Evolutionary conservation across 1,284 basidiomycete genomes (phyloP).

Genomic region (Ustilago trichophora): DNA sequence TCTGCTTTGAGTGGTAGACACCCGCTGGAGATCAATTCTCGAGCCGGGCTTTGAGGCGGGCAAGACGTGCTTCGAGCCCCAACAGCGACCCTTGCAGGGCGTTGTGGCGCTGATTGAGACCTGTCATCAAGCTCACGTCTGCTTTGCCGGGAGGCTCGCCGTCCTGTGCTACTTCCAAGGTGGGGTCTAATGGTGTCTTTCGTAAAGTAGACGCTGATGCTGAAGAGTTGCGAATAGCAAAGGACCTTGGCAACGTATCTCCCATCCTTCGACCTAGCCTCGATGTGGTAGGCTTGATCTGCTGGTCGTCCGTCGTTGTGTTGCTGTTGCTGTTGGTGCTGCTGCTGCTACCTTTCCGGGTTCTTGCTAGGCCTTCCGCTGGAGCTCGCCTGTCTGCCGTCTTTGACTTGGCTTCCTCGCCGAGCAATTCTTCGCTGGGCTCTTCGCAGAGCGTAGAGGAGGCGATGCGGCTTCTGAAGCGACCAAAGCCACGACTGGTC

Average conservation of each 20-base stretch:
- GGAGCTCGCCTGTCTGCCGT: too few relatives aligned
- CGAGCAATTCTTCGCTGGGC: slow-evolving; percentile 14
- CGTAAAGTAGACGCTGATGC: neutral
- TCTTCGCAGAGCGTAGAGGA: slow-evolving; percentile 29
- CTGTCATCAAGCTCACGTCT: slow-evolving; percentile 45
- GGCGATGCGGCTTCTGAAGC: slow-evolving; percentile 28
- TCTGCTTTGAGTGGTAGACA: too few relatives aligned
- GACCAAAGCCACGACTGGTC: slow-evolving; percentile 22
- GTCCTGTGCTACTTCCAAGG: slow-evolving; percentile 1
- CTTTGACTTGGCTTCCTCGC: neutral
- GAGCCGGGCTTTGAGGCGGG: slow-evolving; percentile 34
- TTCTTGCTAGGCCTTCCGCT: too few relatives aligned
- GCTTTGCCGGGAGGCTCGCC: slow-evolving; percentile 20
- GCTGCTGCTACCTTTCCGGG: neutral
- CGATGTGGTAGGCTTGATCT: too few relatives aligned
- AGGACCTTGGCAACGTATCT: slow-evolving; percentile 22
- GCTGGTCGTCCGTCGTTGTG: neutral
- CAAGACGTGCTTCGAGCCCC: slow-evolving; percentile 35
- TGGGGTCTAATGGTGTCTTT: neutral
- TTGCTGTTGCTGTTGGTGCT: slow-evolving; percentile 1
- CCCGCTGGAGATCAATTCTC: too few relatives aligned
- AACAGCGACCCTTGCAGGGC: slow-evolving; percentile 41
- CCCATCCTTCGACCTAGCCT: slow-evolving; percentile 16
- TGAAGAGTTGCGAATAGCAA: slow-evolving; percentile 10
- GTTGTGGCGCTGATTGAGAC: slow-evolving; percentile 30